A percentile compares a stretch with the other conserved stretches of the same genome.
These are phyloP conservation scores for Mucor irregularis DNA, from an alignment of 371 early-diverging fungal genomes.

Conservation along the genomic window DNA sequence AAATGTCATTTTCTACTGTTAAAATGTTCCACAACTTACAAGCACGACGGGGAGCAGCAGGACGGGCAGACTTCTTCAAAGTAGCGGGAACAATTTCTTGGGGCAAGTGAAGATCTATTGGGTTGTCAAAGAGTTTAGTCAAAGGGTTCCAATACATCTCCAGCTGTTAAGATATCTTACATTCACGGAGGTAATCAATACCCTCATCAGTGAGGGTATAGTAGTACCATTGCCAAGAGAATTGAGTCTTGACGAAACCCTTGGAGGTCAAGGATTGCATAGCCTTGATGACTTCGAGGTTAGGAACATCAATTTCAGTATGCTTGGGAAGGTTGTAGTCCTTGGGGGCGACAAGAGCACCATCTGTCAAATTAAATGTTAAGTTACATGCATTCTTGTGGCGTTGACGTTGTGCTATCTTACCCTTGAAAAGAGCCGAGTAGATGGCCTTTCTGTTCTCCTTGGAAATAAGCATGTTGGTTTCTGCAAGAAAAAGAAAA, in stretches of 20 bases:
- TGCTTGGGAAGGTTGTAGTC: constrained; percentile 97
- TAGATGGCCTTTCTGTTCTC: constrained; percentile 95
- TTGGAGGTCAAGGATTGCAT: constrained; percentile 96
- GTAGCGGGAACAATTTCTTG: constrained; percentile 96
- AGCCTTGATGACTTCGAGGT: constrained; percentile 99
- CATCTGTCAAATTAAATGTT: constrained; percentile 63
- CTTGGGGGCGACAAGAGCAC: constrained; percentile 98
- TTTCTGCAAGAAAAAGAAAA: constrained; percentile 8
- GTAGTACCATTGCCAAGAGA: constrained; percentile 99
- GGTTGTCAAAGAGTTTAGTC: neutral
- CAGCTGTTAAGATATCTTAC: constrained; percentile 22
- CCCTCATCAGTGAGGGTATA: constrained; percentile 98
- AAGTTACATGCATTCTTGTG: too few species aligned
- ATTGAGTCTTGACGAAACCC: constrained; percentile 94
- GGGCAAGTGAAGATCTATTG: constrained; percentile 89
- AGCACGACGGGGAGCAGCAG: constrained; percentile 69
- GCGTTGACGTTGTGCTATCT: too few species aligned
- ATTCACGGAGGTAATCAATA: constrained; percentile 96
- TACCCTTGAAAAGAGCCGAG: constrained; percentile 90
- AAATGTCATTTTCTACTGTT: too few species aligned
- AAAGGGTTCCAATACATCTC: neutral
- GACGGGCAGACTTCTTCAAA: constrained; percentile 89
- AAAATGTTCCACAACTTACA: too few species aligned
- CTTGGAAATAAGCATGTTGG: constrained; percentile 94
- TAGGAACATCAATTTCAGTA: constrained; percentile 93